Base-by-base conservation (phyloP, 345 rosid species). In the Populus pruinosa region DNA sequence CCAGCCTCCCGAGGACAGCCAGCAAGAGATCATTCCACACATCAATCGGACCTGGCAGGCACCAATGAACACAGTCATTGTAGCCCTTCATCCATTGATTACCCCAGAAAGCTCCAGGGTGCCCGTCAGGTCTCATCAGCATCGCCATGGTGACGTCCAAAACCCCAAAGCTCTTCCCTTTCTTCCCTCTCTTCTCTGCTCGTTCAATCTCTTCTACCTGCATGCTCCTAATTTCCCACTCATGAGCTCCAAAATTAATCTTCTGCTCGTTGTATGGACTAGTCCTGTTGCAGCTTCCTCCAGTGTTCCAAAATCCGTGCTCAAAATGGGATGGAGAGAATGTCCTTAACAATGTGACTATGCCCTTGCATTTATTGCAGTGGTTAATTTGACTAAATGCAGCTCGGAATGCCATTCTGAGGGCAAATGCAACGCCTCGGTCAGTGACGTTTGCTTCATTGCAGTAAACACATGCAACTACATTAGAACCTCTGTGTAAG, bases 271-370 rank as follows among this genome's bases (percentile, higher is more conserved):
- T 65, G 2, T 75, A 69, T 20, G 99, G 99, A 14, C 81, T 77
- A 6, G 88, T 91, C 80, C 92, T 87, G 5, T 79, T 81, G 82
- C 97, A 95, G 4, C 66, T 69, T 56, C 98, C 98, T 47, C 98
- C 94, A 0, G 90, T 91, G 79, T 93, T 78, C 99, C 99, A 93
- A 31, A 70, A 56, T 72, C 98, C 98, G 2, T 92, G 76, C 90
- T 95, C 96, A 14, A 95, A 95, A 81, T 93, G 99, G 0, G 96
- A 87, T 1, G 97, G 97, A 6, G 99, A 91, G 80, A 92, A 89
- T 74, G 97, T 93, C 88, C 99, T 85, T 17, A 91, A 4, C 27
- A 93, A 59, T 0, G 94, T 84, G 35, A 82, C 88, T 3, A 73
- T 71, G 35, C 16, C 55, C 66, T 80, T 82, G 80, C 92, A 88